Conservation (phyloP, 257 asterid genomes). For the Gentiana macrophylla region DNA sequence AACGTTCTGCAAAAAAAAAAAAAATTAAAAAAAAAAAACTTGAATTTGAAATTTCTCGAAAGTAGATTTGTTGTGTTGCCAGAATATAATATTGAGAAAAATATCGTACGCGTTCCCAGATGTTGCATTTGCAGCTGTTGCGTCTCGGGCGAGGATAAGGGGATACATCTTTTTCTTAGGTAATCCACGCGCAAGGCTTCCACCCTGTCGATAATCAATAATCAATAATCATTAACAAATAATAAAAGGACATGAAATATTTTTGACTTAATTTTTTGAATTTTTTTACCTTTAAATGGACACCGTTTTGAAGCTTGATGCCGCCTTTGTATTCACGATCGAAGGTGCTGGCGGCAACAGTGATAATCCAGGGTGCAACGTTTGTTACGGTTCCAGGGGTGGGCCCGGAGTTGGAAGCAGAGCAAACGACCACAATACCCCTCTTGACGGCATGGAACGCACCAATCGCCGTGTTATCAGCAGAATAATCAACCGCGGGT, state of each 20-base stretch:
- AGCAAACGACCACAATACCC: constrained; percentile 38
- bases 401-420: constrained; percentile 62
- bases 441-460: constrained; percentile 50
- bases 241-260: too few species aligned
- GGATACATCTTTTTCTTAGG: constrained; percentile 22
- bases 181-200: constrained; percentile 30
- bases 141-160: constrained; percentile 29
- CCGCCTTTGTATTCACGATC: constrained; percentile 27
- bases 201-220: constrained; percentile 22
- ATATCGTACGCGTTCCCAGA: constrained; percentile 29
- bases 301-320: constrained; percentile 25
- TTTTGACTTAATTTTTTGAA: neutral
- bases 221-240: too few species aligned
- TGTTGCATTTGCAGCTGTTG: constrained; percentile 23
- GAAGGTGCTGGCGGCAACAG: constrained; percentile 65
- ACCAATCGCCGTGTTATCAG: constrained; percentile 40
- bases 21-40: neutral
- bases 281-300: constrained; percentile 17
- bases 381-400: constrained; percentile 23
- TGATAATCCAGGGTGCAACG: constrained; percentile 62
- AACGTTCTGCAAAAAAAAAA: constrained; percentile 18
- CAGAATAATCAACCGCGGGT: neutral
- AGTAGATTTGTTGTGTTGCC: neutral
- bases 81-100: neutral
- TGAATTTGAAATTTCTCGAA: neutral